These are phyloP conservation scores for Pseudognaphalium luteoalbum DNA, from an alignment of 129 eudicot species.

Conservation along the genomic window DNA sequence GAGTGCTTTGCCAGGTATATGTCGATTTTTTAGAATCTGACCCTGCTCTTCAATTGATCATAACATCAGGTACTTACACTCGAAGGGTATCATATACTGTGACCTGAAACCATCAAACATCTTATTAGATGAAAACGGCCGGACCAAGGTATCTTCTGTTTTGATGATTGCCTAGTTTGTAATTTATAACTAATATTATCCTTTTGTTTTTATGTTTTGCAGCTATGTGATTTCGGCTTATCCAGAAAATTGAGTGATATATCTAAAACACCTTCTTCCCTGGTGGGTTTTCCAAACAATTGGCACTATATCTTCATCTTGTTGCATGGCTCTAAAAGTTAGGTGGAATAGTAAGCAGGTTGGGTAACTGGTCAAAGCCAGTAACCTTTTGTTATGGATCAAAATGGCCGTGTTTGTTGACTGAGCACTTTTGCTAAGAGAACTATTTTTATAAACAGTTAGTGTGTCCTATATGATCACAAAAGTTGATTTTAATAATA, in stretches of 20 bases:
- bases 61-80: constrained; percentile 71
- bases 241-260: constrained; percentile 87
- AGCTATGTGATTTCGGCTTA: constrained; percentile 96
- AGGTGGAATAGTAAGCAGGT: not conserved
- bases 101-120: constrained; percentile 96
- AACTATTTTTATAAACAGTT: not conserved
- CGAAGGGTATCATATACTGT: constrained; percentile 88
- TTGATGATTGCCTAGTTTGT: constrained; percentile 4
- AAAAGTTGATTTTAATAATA: not conserved
- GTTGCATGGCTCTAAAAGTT: not conserved
- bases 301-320: not conserved
- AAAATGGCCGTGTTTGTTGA: not conserved
- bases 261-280: constrained; percentile 73
- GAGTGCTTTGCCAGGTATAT: not conserved
- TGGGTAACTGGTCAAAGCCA: not conserved
- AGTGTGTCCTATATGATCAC: not conserved
- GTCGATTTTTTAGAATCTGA: constrained; percentile 18
- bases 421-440: not conserved
- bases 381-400: not conserved
- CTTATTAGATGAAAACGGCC: constrained; percentile 90
- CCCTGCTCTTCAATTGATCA: constrained; percentile 23
- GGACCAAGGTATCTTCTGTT: constrained; percentile 68
- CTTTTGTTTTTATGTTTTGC: constrained; percentile 26
- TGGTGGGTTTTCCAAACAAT: constrained; percentile 44
- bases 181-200: constrained; percentile 13